Conservation (phyloP, 164 flowering plant species). For the Houttuynia cordata region DNA sequence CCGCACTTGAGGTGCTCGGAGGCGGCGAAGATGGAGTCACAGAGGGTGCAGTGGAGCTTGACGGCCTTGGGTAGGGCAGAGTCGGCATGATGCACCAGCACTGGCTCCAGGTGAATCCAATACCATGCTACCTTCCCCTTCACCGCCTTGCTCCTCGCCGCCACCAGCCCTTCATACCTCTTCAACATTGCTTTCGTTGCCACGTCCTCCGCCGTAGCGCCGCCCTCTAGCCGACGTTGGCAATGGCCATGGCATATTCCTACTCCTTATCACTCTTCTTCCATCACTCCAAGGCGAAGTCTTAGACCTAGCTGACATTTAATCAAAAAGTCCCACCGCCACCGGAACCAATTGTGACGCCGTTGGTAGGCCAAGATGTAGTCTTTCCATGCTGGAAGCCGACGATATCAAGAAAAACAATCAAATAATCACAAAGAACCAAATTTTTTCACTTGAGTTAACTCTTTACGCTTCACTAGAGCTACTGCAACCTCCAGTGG, state of each 20-base stretch:
- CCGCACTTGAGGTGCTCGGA: slow-evolving; percentile 94
- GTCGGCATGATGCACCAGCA: slow-evolving; percentile 57
- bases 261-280: neutral
- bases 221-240: slow-evolving; percentile 17
- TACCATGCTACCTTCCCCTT: slow-evolving; percentile 99
- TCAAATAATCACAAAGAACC: neutral
- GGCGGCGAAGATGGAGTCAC: slow-evolving; percentile 84
- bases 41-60: slow-evolving; percentile 70
- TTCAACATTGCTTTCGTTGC: slow-evolving; percentile 61
- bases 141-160: slow-evolving; percentile 66
- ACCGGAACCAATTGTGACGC: neutral
- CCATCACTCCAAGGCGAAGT: slow-evolving; percentile 4
- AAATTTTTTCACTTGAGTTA: neutral
- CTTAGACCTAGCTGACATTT: slow-evolving; percentile 16
- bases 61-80: slow-evolving; percentile 73
- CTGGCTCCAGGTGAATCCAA: slow-evolving; percentile 88
- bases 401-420: slow-evolving; percentile 11
- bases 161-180: slow-evolving; percentile 68
- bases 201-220: slow-evolving; percentile 37
- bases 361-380: slow-evolving; percentile 24
- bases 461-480: neutral
- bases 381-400: slow-evolving; percentile 30
- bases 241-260: slow-evolving; percentile 41
- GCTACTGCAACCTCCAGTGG: neutral
- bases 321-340: slow-evolving; percentile 20